Evolutionary conservation across 495 filamentous ascomycete species (phyloP).

Genomic region (Hypoxylon intermedium): DNA sequence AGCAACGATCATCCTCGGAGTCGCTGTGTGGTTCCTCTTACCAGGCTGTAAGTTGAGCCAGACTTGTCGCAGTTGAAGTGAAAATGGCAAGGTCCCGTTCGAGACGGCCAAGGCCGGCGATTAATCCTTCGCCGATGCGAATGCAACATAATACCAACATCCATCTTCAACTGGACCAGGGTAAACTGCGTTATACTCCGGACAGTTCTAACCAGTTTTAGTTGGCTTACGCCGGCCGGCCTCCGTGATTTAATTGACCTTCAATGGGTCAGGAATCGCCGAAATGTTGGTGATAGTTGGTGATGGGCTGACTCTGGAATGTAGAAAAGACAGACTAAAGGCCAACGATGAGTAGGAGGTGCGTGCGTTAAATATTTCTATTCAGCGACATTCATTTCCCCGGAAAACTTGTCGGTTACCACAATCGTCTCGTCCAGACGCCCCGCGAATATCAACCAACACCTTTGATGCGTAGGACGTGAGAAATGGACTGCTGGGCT

Average conservation of each 20-base stretch:
- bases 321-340: background rate
- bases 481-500: background rate
- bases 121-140: background rate
- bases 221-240: background rate
- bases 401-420: background rate
- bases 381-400: background rate
- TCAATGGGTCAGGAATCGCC: background rate
- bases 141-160: background rate
- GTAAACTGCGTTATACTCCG: background rate
- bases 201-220: no score
- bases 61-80: background rate
- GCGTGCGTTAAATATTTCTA: background rate
- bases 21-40: conserved; percentile 46
- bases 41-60: conserved; percentile 47
- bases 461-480: background rate
- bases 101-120: background rate
- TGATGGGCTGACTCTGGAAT: background rate
- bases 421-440: background rate
- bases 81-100: conserved; percentile 9
- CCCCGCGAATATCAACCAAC: background rate
- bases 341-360: background rate
- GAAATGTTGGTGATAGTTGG: background rate
- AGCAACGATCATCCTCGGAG: conserved; percentile 45
- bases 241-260: background rate
- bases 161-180: background rate